Percentiles rank a stretch among this genome's conserved stretches.
These are phyloP conservation scores for Sphaerulina vaccinii DNA, from an alignment of 2,329 filamentous ascomycete genomes.

Conservation along the genomic window DNA sequence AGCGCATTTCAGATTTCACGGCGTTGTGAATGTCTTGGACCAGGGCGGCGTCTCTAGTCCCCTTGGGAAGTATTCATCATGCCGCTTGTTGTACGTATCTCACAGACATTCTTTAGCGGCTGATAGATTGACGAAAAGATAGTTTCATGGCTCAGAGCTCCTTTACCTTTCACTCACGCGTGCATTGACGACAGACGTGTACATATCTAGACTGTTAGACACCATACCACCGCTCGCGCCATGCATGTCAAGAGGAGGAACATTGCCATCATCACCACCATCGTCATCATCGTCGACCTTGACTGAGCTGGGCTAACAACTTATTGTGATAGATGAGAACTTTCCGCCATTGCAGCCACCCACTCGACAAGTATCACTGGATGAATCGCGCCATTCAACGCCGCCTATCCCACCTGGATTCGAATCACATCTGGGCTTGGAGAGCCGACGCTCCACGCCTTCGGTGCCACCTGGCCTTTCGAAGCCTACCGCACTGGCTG, in stretches of 20 bases:
- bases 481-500: constrained; percentile 29
- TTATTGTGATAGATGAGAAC: constrained; percentile 31
- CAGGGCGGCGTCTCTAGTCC: constrained; percentile 12
- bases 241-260: constrained; percentile 29
- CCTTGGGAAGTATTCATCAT: constrained; percentile 26
- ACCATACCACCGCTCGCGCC: constrained; percentile 14
- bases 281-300: neutral
- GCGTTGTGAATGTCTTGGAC: constrained; percentile 17
- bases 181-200: constrained; percentile 30
- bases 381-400: constrained; percentile 35
- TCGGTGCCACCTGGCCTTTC: constrained; percentile 48
- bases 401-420: constrained; percentile 40
- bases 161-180: constrained; percentile 20
- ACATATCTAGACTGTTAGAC: constrained; percentile 13
- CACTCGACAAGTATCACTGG: constrained; percentile 29
- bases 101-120: constrained; percentile 32
- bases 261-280: too few species aligned
- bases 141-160: constrained; percentile 30
- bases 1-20: constrained; percentile 9
- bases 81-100: constrained; percentile 37
- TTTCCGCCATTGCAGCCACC: constrained; percentile 29
- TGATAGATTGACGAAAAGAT: constrained; percentile 39
- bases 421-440: constrained; percentile 34
- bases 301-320: constrained; percentile 19
- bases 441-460: constrained; percentile 45